Evolutionary conservation across 2,329 filamentous ascomycete species (phyloP).

Genomic region (Aspergillus sp.): DNA sequence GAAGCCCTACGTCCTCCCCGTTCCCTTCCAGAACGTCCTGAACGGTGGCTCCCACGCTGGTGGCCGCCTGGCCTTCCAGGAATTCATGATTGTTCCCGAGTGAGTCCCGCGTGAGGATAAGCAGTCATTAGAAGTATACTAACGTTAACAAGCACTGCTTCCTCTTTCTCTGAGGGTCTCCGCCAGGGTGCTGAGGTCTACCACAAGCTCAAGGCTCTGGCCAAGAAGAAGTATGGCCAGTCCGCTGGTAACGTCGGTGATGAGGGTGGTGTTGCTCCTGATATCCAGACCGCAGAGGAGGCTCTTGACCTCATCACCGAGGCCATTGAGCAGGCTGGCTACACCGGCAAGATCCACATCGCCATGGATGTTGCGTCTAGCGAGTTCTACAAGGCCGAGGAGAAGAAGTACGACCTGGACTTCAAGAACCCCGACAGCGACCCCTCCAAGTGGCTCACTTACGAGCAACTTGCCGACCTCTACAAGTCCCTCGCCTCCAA

Average conservation of each 20-base stretch:
- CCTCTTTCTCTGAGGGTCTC: slow-evolving; percentile 92
- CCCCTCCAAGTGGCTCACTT: slow-evolving; percentile 95
- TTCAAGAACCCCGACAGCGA: slow-evolving; percentile 99
- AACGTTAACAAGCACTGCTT: slow-evolving; percentile 61
- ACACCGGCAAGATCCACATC: slow-evolving; percentile 95
- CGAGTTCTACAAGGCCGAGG: slow-evolving; percentile 98
- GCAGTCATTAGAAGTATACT: not conserved
- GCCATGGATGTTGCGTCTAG: slow-evolving; percentile 99
- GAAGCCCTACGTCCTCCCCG: slow-evolving; percentile 86
- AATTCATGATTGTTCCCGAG: slow-evolving; percentile 92
- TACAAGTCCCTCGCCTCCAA: slow-evolving; percentile 87
- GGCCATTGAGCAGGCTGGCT: slow-evolving; percentile 91
- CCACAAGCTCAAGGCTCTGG: slow-evolving; percentile 92
- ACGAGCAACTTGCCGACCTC: slow-evolving; percentile 90
- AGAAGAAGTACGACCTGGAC: slow-evolving; percentile 99
- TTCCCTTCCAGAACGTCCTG: slow-evolving; percentile 91
- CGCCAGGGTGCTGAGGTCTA: slow-evolving; percentile 97
- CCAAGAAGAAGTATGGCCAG: slow-evolving; percentile 99
- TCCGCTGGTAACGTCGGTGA: slow-evolving; percentile 98
- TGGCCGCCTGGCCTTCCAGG: slow-evolving; percentile 91
- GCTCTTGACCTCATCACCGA: slow-evolving; percentile 94
- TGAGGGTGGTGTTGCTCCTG: slow-evolving; percentile 98
- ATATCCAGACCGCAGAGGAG: slow-evolving; percentile 96
- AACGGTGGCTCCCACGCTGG: slow-evolving; percentile 96
- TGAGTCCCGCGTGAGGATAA: slow-evolving; percentile 45